Conservation (phyloP, 2,329 filamentous ascomycete genomes). For the Bipolaris gigantea region DNA sequence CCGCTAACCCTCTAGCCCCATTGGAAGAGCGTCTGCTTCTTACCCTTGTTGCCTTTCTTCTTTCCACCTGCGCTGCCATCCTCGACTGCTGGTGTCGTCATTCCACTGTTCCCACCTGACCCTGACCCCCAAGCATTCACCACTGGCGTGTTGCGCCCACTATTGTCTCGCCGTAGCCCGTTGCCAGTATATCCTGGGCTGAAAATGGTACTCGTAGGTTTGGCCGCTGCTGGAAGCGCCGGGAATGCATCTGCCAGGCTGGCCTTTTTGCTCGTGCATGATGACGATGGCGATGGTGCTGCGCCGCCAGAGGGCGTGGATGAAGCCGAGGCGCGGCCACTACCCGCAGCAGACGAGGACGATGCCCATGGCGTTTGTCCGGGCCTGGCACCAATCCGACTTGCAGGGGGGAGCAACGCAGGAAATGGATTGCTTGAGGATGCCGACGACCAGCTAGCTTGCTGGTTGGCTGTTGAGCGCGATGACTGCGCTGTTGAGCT, state of each 20-base stretch:
- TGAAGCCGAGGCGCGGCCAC: constrained; percentile 44
- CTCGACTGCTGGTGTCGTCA: constrained; percentile 27
- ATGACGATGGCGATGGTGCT: constrained; percentile 18
- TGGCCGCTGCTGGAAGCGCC: constrained; percentile 76
- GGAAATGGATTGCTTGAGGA: constrained; percentile 39
- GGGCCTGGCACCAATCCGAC: constrained; percentile 40
- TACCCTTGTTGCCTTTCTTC: constrained; percentile 54
- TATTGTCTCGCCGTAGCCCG: constrained; percentile 49
- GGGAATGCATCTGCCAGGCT: constrained; percentile 69
- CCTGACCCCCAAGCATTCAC: constrained; percentile 46
- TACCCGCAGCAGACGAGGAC: constrained; percentile 31
- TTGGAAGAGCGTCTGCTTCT: constrained; percentile 55
- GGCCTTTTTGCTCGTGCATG: constrained; percentile 29
- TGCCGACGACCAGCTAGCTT: constrained; percentile 60
- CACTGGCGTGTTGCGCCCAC: constrained; percentile 43
- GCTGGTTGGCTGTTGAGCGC: constrained; percentile 59
- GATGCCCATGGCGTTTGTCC: constrained; percentile 43
- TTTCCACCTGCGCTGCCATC: constrained; percentile 37
- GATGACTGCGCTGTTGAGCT: constrained; percentile 70
- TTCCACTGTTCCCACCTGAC: constrained; percentile 31
- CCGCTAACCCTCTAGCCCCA: constrained; percentile 45
- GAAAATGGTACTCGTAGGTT: constrained; percentile 60
- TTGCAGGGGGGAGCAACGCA: constrained; percentile 32
- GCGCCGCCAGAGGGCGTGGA: constrained; percentile 40
- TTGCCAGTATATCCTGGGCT: constrained; percentile 53